Base-by-base conservation (phyloP, 208 protist species). In the Zelonia costaricensis region DNA sequence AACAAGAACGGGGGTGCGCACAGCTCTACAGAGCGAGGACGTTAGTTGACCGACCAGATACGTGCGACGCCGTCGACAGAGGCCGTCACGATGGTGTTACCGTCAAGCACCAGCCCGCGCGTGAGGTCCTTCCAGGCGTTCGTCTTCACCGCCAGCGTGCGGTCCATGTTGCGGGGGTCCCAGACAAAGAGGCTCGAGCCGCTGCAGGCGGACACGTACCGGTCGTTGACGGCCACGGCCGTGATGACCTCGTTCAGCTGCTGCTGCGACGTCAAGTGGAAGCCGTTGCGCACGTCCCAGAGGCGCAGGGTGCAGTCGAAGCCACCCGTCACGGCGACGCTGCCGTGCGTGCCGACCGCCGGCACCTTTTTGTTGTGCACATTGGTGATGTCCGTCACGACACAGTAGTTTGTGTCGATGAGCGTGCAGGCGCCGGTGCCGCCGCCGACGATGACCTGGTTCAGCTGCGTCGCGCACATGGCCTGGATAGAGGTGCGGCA, bases 61-160 rank as follows among this genome's bases (percentile, higher is more conserved):
- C 89, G 74, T 15, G 86, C 72, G 18, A 90, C 77, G 10, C 89
- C 89, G 69, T 95, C 89, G 15, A 91, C 89, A 44, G 89, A 95
- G 9, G 89, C 89, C 18, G 84, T 95, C 23, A 95, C 79, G 33
- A 95, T 76, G 4, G 65, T 62, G 56, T 86, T 82, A 20, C 67
- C 82, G 40, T 91, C 85, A 39, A 95, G 86, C 31, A 91, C 80
- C n/a, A 95, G 70, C 2, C 89, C 89, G 30, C 89, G 80, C 20
- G 89, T 95, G 18, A 95, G 65, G 45, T 91, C 86, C 56, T 88
- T 89, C 89, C 86, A 95, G 16, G 89, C 89, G 39, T 87, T 87
- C 28, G 80, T 57, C 48, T 84, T 88, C 1, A 72, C 65, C 25
- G 86, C 82, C 48, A 92, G 43, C 18, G 86, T 77, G 25, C 55